Evolutionary conservation across 352 stramenopile genomes (phyloP).

Genomic region (Pythium dissotocum): DNA sequence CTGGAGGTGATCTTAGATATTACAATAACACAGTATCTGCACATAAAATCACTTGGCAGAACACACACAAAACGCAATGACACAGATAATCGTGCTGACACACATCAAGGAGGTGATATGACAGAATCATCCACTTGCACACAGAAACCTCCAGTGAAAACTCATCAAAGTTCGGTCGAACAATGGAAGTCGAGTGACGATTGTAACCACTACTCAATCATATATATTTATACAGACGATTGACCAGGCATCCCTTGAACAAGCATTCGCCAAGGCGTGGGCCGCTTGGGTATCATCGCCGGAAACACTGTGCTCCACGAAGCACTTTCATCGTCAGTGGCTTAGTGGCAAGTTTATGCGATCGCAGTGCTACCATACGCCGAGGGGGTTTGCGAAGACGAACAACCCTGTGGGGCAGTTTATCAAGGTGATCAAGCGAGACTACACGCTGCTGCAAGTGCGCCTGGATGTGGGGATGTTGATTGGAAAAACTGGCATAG

Average conservation of each 20-base stretch:
- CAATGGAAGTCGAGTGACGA: too few relatives aligned
- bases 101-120: too few relatives aligned
- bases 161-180: too few relatives aligned
- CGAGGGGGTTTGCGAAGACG: constrained; percentile 3
- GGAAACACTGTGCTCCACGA: not conserved
- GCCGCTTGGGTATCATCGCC: not conserved
- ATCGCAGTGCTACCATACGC: constrained; percentile 13
- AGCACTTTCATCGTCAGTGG: constrained; percentile 16
- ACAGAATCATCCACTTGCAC: too few relatives aligned
- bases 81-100: too few relatives aligned
- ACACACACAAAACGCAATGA: too few relatives aligned
- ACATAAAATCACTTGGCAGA: too few relatives aligned
- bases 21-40: too few relatives aligned
- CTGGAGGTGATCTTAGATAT: too few relatives aligned
- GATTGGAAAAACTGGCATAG: not conserved
- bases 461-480: constrained; percentile 11
- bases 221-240: too few relatives aligned
- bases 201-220: too few relatives aligned
- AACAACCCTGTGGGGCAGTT: constrained; percentile 22
- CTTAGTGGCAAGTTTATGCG: constrained; percentile 1
- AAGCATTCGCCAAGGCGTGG: not conserved
- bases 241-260: not conserved
- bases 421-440: constrained; percentile 17
- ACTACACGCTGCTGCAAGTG: constrained; percentile 5
- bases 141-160: too few relatives aligned